Base-by-base conservation (phyloP, 805 yeast species). In the Metschnikowia baotianmanensis region DNA sequence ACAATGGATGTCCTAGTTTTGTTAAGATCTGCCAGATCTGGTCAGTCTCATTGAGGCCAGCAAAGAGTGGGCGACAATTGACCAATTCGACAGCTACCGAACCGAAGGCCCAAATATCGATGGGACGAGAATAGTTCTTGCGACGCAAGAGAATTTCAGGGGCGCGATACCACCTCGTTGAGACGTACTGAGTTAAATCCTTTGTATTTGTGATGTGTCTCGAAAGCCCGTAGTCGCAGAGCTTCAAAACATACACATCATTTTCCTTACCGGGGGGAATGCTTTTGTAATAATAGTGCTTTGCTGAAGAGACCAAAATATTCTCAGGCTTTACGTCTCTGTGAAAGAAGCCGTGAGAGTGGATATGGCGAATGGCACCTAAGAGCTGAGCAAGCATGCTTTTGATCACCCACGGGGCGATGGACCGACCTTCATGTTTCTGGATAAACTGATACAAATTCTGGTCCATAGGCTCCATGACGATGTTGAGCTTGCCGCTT, bases 241-340 rank as follows among this genome's bases (percentile, higher is more conserved):
- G 64, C 58, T 86, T 86, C 8, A 86, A 76, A 12, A 84, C 74
- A 51, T 80, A 86, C 18, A 67, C 60, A 45, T 74, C 74, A 26
- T 56, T 47, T 51, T 47, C 66, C 58, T 58, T 63, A 61, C 45
- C 53, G 31, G 49, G 56, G 1, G 82, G 82, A 15, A 76, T 58
- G 18, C 58, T 52, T 8, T 49, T 53, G 2, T 77, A 76, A 58
- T 76, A 83, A 53, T 74, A 83, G 36, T 71, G 71, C 28, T 64
- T 61, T 5, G 83, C 63, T 17, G 82, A 78, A 26, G 81, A 71
- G 4, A 90, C 78, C 50, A 91, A 73, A 19, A 91, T 83, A 61
- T 91, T 91, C 56, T 91, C 97, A 0, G 99, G 98, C 62, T 91
- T 91, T 35, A 91, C 74, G 67, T 91, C 99, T 42, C 99, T 76